Evolutionary conservation across 2,329 filamentous ascomycete genomes (phyloP).

Genomic region (Fusarium austroafricanum): DNA sequence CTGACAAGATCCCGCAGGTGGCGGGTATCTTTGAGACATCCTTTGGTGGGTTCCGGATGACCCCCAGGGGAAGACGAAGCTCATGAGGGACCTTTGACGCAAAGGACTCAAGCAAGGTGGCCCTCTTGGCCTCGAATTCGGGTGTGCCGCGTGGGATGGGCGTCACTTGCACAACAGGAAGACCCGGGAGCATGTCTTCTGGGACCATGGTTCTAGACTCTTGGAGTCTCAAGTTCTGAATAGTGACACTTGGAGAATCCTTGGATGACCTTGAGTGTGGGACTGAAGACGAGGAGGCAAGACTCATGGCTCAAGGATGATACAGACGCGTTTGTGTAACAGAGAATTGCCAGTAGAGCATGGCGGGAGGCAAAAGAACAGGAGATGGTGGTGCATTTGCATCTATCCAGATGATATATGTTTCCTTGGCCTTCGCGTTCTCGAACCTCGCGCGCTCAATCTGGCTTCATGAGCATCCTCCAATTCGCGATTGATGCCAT

Average conservation of each 20-base stretch:
- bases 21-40: neutral
- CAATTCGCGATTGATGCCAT: neutral
- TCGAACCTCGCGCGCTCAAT: neutral
- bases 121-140: constrained; percentile 42
- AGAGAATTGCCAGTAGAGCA: neutral
- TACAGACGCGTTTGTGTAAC: neutral
- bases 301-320: neutral
- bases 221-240: neutral
- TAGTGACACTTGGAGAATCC: neutral
- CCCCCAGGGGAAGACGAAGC: constrained; percentile 44
- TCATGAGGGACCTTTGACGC: constrained; percentile 48
- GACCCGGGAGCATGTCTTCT: neutral
- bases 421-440: neutral
- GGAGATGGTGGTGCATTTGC: neutral
- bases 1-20: constrained; percentile 3
- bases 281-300: neutral
- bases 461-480: neutral
- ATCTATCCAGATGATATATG: neutral
- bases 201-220: neutral
- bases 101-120: constrained; percentile 47
- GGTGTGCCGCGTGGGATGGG: constrained; percentile 34
- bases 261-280: neutral
- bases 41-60: constrained; percentile 14
- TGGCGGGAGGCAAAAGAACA: neutral
- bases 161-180: constrained; percentile 33